These are phyloP conservation scores for Metschnikowia aberdeeniae DNA, from an alignment of 805 yeast genomes.

Conservation along the genomic window DNA sequence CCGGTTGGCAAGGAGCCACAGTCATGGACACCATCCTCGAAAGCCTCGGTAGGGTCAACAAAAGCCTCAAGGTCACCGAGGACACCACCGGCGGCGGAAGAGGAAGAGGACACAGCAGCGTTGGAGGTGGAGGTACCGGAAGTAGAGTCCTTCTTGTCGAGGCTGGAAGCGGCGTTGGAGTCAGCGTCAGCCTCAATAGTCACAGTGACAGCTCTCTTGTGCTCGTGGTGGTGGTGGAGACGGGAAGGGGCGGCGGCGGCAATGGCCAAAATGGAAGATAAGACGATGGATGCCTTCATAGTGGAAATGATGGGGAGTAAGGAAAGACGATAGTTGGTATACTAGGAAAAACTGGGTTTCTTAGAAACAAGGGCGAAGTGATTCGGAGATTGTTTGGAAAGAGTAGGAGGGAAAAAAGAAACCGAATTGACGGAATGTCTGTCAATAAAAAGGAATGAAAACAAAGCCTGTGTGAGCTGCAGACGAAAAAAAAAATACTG, in stretches of 20 bases:
- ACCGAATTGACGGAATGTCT: neutral
- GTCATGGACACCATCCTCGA: slow-evolving; percentile 21
- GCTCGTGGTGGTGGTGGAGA: slow-evolving; percentile 34
- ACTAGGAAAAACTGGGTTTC: neutral
- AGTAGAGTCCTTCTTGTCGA: slow-evolving; percentile 4
- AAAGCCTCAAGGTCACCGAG: slow-evolving; percentile 18
- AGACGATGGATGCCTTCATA: slow-evolving; percentile 14
- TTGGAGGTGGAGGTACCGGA: slow-evolving; percentile 4
- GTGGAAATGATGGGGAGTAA: slow-evolving; percentile 10
- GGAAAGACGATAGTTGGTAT: slow-evolving; percentile 28
- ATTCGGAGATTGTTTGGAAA: neutral
- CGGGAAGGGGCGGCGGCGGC: slow-evolving; percentile 16
- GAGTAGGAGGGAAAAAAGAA: slow-evolving; percentile 4
- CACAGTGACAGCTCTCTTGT: slow-evolving; percentile 38
- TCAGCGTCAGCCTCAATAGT: slow-evolving; percentile 31
- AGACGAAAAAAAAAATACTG: slow-evolving; percentile 3
- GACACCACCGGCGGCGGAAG: slow-evolving; percentile 4
- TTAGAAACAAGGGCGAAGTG: slow-evolving; percentile 1
- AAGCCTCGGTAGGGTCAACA: slow-evolving; percentile 15
- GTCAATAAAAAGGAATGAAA: slow-evolving; percentile 5
- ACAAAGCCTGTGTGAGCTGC: slow-evolving; percentile 2
- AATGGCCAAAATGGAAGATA: slow-evolving; percentile 15
- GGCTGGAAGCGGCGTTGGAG: slow-evolving; percentile 1
- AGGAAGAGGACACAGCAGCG: slow-evolving; percentile 2
- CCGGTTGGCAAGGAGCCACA: slow-evolving; percentile 20